Evolutionary conservation across 345 rosid genomes (phyloP), one percentile per base, ranked within the genome.

Genomic region (Camelina hispida): DNA sequence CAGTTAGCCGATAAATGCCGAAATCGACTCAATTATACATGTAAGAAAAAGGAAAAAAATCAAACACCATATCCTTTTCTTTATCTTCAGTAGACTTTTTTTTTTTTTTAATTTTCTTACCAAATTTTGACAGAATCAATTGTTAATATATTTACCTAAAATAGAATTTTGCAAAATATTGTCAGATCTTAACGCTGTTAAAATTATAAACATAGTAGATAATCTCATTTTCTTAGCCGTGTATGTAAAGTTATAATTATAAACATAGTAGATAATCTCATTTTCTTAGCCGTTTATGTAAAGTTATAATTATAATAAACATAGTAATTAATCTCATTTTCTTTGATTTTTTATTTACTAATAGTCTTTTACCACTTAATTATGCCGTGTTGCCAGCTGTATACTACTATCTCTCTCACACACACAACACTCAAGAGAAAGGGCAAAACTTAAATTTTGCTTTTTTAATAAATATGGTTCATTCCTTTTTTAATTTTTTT

Each of bases 301-400:
- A 35, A 60, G 62, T 56, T 56, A 30, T 28, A 28, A 28, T 28
- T 28, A 28, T 37, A 11, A 50, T n/a, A n/a, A n/a, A 71, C 38
- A 58, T 23, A 30, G 70, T 64, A 73, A 17, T 56, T 64, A 74
- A 66, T 67, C 10, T 38, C n/a, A 28, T 62, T 0, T 37, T 5
- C 12, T 14, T 59, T 3, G 48, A 66, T 15, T 5, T 56, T 66
- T 23, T 56, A 56, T 22, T 6, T 5, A 35, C 48, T 51, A 22
- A 0, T 22, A 25, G 16, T 17, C 16, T 28, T 38, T 73, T 46
- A 73, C 56, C 13, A 54, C 11, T 32, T 56, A 54, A 56, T 22
- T 56, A 65, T 17, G 56, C 58, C 51, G 71, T 18, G 4, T 52
- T 74, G 66, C 20, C 72, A 74, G 66, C 78, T 66, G 78, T 74